Conservation (phyloP, 2,329 filamentous ascomycete genomes). For the Diaporthe vaccinii region DNA sequence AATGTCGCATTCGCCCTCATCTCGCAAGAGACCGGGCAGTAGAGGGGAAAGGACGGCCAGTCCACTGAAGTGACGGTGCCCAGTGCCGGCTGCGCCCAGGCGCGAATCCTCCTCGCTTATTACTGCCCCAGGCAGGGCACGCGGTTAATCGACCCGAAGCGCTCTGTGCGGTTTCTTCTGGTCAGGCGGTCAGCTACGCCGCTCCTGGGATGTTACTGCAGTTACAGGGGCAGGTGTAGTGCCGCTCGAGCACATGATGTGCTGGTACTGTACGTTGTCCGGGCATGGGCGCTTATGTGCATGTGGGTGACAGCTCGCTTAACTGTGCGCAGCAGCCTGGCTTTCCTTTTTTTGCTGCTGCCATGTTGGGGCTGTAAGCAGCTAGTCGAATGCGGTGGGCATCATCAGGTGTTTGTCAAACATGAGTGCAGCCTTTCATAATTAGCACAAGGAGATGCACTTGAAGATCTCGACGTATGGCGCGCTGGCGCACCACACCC, state of each 20-base stretch:
- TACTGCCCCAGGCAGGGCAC: neutral
- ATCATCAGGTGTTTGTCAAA: neutral
- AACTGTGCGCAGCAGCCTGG: neutral
- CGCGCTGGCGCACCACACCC: neutral
- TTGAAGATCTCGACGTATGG: neutral
- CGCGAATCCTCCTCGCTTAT: neutral
- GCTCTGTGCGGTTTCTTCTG: neutral
- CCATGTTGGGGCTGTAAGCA: neutral
- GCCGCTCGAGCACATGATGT: constrained; percentile 18
- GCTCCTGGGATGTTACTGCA: neutral
- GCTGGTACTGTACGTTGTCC: neutral
- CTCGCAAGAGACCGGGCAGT: neutral
- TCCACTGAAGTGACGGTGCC: neutral
- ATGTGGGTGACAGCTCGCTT: constrained; percentile 21
- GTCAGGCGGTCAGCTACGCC: neutral
- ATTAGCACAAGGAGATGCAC: neutral
- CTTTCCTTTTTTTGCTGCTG: neutral
- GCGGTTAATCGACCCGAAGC: neutral
- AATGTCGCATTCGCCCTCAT: neutral
- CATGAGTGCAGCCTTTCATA: neutral
- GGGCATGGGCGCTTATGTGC: neutral
- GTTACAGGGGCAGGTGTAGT: neutral
- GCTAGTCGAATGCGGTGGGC: neutral
- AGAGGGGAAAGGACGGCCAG: neutral
- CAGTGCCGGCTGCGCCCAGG: neutral